These are phyloP conservation scores for Lepiota subincarnata DNA, from an alignment of 768 basidiomycete genomes.

Conservation along the genomic window DNA sequence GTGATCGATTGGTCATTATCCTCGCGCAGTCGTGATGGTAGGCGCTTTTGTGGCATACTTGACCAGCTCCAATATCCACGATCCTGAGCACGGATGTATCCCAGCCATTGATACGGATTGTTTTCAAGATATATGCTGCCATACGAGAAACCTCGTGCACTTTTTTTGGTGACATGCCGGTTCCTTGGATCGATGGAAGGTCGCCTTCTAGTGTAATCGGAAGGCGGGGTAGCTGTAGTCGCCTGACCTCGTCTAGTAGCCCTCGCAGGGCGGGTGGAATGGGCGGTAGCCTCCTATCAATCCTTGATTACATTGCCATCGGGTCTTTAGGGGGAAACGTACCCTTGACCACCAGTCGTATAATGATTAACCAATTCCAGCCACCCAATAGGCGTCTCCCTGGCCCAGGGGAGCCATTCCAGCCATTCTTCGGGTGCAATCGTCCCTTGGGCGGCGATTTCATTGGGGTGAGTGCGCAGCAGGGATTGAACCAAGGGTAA, in stretches of 20 bases:
- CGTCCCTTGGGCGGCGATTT: not conserved
- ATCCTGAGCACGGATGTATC: slow-evolving; percentile 30
- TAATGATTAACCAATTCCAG: slow-evolving; percentile 5
- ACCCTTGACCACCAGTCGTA: slow-evolving; percentile 1
- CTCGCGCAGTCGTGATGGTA: not conserved
- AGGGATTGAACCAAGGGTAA: not conserved
- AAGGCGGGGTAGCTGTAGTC: slow-evolving; percentile 20
- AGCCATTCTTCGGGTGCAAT: not conserved
- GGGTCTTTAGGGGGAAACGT: not conserved
- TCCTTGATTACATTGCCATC: not conserved
- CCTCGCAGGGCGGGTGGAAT: slow-evolving; percentile 10
- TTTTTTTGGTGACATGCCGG: slow-evolving; percentile 76
- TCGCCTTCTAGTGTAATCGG: slow-evolving; percentile 18
- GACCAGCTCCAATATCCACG: slow-evolving; percentile 75
- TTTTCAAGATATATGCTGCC: slow-evolving; percentile 44
- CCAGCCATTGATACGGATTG: slow-evolving; percentile 27
- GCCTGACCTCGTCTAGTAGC: slow-evolving; percentile 19
- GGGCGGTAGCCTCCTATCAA: not conserved
- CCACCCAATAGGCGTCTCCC: not conserved
- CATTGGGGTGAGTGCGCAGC: slow-evolving; percentile 4
- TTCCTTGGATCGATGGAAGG: slow-evolving; percentile 12
- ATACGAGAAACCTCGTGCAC: slow-evolving; percentile 67
- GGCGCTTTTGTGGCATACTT: slow-evolving; percentile 33
- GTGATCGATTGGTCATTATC: not conserved
- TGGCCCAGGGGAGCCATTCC: not conserved